Evolutionary conservation across 116 monocot species (phyloP).

Genomic region (Trichopus zeylanicus): DNA sequence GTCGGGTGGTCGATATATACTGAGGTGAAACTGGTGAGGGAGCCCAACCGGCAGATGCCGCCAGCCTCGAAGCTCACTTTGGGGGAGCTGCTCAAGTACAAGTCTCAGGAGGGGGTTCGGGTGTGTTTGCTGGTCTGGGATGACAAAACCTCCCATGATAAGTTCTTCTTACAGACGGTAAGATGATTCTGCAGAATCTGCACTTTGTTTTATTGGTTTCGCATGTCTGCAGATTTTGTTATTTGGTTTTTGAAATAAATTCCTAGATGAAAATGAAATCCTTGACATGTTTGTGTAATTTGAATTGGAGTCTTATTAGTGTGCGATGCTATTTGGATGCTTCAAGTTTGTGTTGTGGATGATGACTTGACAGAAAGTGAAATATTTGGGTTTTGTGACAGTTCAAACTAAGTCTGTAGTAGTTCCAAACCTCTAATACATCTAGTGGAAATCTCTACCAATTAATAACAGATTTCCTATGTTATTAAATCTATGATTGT

Average conservation of each 20-base stretch:
- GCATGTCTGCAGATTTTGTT: background rate
- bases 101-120: slow-evolving; percentile 84
- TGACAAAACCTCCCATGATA: slow-evolving; percentile 87
- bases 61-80: slow-evolving; percentile 21
- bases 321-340: too few species aligned
- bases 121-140: slow-evolving; percentile 92
- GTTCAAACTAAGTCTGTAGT: too few species aligned
- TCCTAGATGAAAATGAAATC: too few species aligned
- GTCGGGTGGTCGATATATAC: slow-evolving; percentile 80
- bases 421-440: background rate
- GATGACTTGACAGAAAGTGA: too few species aligned
- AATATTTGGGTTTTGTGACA: too few species aligned
- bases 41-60: slow-evolving; percentile 40
- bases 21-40: slow-evolving; percentile 70
- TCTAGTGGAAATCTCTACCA: background rate
- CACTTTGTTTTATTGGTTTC: background rate
- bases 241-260: background rate
- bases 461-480: background rate
- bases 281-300: too few species aligned
- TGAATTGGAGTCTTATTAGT: too few species aligned
- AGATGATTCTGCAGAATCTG: background rate
- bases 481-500: background rate
- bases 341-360: too few species aligned
- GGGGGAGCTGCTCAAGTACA: slow-evolving; percentile 84
- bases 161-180: slow-evolving; percentile 53